Base-by-base conservation (phyloP, 106 monocot genomes). In the Apostasia shenzhenica region DNA sequence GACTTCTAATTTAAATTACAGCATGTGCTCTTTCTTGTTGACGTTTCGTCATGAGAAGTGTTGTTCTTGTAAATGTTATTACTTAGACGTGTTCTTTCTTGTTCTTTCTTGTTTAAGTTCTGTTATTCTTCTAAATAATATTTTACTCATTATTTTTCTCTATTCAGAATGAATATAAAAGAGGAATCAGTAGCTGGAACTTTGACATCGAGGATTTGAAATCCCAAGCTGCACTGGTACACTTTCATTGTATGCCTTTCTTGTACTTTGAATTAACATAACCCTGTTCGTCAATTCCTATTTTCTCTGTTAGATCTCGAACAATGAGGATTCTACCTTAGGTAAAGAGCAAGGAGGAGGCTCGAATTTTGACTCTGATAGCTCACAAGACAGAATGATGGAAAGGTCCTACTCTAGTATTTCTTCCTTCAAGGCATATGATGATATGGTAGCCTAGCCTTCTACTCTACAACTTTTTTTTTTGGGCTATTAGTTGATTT, bases 181-280 rank as follows among this genome's bases (percentile, higher is more conserved):
- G 77, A 76, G 93, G 86, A 55, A 81, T 94, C 40, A 94, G 89
- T 63, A 68, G 75, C 44, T 94, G 93, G 93, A 86, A 87, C 72
- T 89, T 94, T 71, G 86, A 94, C 66, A 73, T 89, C 62, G 77
- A 82, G 8, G 83, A 86, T 51, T 71, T 94, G 68, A 94, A 82
- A 63, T 68, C 78, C 61, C 93, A 89, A 54, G 86, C 89, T 52
- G 76, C 84, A 72, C 67, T 72, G 77, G 93, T 94, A 84, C 3
- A 14, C 6, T 26, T 54, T 57, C 2, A 51, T 58, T 57, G 44
- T 41, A 2, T 14, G 26, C 48, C 54, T 45, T 47, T 60, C 39
- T 48, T 4, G 37, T 2, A 7, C 45, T 10, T 14, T 13, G 3
- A 13, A 58, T 4, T 71, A n/a, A 6, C 45, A 57, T 8, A 4